Base-by-base conservation (phyloP, 2,329 filamentous ascomycete genomes). In the Monosporascus sp. region DNA sequence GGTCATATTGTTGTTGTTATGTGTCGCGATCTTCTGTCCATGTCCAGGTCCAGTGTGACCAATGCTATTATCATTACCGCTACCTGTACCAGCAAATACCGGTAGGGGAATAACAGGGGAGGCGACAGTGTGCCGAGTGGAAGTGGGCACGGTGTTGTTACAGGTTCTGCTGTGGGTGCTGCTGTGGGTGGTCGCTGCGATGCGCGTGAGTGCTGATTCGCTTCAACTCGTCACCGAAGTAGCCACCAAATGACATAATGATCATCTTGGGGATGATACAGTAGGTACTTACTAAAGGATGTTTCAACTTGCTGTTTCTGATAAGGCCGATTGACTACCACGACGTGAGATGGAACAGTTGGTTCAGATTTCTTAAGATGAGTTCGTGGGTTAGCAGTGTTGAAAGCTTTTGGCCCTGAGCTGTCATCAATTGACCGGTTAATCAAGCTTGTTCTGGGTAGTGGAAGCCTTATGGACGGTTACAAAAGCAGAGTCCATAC, bases 211-310 rank as follows among this genome's bases (percentile, higher is more conserved):
- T 55, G 62, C 56, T 61, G 60, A 43, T 59, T 56, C 56, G 56
- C 57, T 58, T 66, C 62, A 62, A 61, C 51, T 60, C 60, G 59
- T 65, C 64, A 62, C 56, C 56, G 61, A 59, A 56, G 59, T 61
- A 50, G 61, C 61, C 50, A 61, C 64, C 63, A 66, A 44, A 26
- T 22, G 41, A 44, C 41, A 44, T 44, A 44, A 17, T 22, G 41
- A 7, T 17, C 41, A 44, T 20, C 41, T 17, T 44, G 19, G 8
- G 11, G n/a, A 14, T 44, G 9, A 22, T 44, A 37, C 24, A 50
- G 16, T 11, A 14, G 31, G 9, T 5, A 14, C 31, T 34, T 34
- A 34, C 9, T 2, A 34, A 34, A 7, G 5, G 14, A 34, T 34
- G 9, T 5, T 34, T 34, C 31, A 34, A 2, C 27, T 34, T 5